Evolutionary conservation across 306 rosid genomes (phyloP), one percentile per base, ranked within the genome.

Genomic region (Casuarina glauca): DNA sequence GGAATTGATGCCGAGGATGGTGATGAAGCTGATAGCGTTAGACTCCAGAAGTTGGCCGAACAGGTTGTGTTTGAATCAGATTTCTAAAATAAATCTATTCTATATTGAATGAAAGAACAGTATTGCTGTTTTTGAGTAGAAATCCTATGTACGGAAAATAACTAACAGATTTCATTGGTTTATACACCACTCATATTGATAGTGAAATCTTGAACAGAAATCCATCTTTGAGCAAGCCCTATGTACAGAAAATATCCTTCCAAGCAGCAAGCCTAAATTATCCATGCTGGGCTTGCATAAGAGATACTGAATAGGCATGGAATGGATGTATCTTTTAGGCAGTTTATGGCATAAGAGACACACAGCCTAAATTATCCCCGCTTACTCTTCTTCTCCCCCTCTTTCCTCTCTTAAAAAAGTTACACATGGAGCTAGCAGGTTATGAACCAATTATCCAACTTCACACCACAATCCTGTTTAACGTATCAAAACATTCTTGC

Each of bases 1-100:
- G 98, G 98, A 72, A 87, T 79, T 78, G 97, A 90, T 80, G 86
- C 80, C 2, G 98, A 92, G 77, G 98, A 92, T 58, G 95, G 93
- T 66, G 98, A 94, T 67, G 97, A 94, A 78, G 92, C 82, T 73
- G 97, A 92, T 77, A 84, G 90, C 75, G 62, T 84, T 76, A 90
- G 66, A 55, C 90, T 92, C 75, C 92, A 90, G 77, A 92, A 89
- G 89, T 80, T 94, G 83, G 98, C 98, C 79, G 93, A 91, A 78
- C 97, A 92, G 96, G 98, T 92, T 35, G 91, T 19, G 63, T 13
- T 50, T 32, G 66, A 15, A 17, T 9, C n/a, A 9, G 3, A 53
- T 74, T n/a, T 32, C 41, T 15, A 48, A 20, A 50, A 52, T 77
- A 6, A 68, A 20, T n/a, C 41, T 66, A 48, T 2, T 48, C 51